Evolutionary conservation across 257 asterid species (phyloP), one percentile per base, ranked within the genome.

Genomic region (Galeopsis tetrahit): DNA sequence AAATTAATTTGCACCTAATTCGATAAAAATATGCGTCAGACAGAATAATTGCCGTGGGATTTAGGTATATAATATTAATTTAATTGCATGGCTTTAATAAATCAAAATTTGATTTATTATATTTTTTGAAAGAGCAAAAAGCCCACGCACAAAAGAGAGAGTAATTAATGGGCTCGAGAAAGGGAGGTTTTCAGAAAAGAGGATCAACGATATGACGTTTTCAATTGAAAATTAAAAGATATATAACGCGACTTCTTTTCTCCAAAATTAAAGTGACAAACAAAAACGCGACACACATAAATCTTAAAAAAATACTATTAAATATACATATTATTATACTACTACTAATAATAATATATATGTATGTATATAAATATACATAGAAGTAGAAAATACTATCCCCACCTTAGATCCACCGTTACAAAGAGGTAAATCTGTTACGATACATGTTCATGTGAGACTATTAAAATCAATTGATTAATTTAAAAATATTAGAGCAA

Each of bases 161-260:
- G 75, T 43, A n/a, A 56, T 69, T 13, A 73, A 68, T 78, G 82
- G 82, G 82, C 82, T 78, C 79, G 82, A 73, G 76, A 68, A 68
- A 73, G 66, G 79, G 48, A 32, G 17, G 1, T 43, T 64, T 63
- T 43, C 11, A 46, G 28, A 46, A 71, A 14, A 57, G 53, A 10
- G 49, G 49, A 34, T 66, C 14, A 2, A 13, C 4, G 58, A 58
- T 15, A 62, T 66, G 66, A 14, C 55, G 42, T 40, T 40, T 73
- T 65, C 35, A 52, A 14, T 38, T 49, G n/a, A 72, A 67, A 48
- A 49, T 38, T 70, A 9, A 42, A 72, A 15, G 7, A 32, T 38
- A n/a, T n/a, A n/a, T n/a, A 44, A 17, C 31, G 66, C 31, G 28
- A 57, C 52, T 33, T 66, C 61, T 43, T 42, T 66, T 58, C 36